Base-by-base conservation (phyloP, 306 rosid genomes). In the Cicer bijugum region DNA sequence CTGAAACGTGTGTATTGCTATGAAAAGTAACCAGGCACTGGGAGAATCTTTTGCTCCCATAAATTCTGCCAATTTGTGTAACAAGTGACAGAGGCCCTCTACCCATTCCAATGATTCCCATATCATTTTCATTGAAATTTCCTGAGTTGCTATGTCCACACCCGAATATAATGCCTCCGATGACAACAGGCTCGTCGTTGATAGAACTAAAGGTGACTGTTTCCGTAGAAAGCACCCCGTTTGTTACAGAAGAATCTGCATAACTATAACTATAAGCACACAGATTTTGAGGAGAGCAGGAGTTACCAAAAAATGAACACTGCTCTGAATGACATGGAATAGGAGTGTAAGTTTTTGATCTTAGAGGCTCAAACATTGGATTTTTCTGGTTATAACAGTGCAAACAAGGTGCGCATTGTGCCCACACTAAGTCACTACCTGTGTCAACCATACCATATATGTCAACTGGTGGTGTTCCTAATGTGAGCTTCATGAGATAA, bases 361-460 rank as follows among this genome's bases (percentile, higher is more conserved):
- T 69, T 38, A 66, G 42, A n/a, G 94, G 89, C 51, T 85, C 70
- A 66, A 82, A 85, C 81, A 66, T 69, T 1, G 87, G 84, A n/a
- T 51, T 69, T 43, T 45, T 81, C 73, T 89, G 94, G 64, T 59
- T 74, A 10, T 81, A 89, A 40, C 91, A 89, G 50, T 47, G 28
- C 0, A 15, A 0, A 19, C 91, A 89, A 2, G 93, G 91, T 7
- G 44, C 2, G 23, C 94, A 89, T 15, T 89, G 91, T 55, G 84
- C 69, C 94, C 94, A 89, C 5, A 89, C 45, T 1, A 83, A 86
- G 63, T 85, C 88, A 56, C 91, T 86, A 6, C 94, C 91, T 6
- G 94, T 89, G 75, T 89, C 94, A 1, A 79, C 67, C 68, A 81
- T 75, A 55, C 85, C 88, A 58, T 85, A 86, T 7, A 87, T 68